Base-by-base conservation (phyloP, 2,329 filamentous ascomycete genomes). In the Penicillium polonicum region DNA sequence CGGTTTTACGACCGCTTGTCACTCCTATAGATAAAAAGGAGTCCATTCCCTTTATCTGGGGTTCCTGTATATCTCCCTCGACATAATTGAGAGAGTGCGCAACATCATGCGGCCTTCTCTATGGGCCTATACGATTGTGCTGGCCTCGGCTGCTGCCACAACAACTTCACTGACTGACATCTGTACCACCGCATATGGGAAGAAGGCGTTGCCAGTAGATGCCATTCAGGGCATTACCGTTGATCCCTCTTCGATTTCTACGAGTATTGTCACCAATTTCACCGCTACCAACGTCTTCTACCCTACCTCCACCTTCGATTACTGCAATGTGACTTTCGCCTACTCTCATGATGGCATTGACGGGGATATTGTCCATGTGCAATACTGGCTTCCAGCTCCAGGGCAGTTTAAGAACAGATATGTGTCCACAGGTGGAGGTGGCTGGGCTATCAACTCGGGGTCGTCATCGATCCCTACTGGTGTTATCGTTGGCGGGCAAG, bases 261-360 rank as follows among this genome's bases (percentile, higher is more conserved):
- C 43, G 4, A 46, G n/a, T 13, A 25, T 46, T 9, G 43, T 46
- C 25, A 31, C 43, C 43, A 46, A 46, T 12, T 46, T 25, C 29
- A 46, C 43, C 4, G 43, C 43, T 9, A 31, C 17, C n/a, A 19
- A 6, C n/a, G 5, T 46, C 3, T 46, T 46, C 25, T 46, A 46
- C 25, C 43, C 25, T 46, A 31, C 43, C 17, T 13, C 25, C 17
- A 36, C 48, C 15, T 50, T 50, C 10, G 48, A 50, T 21, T 67
- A 78, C 62, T 81, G 79, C 66, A 80, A 81, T 52, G 72, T 81
- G 33, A 79, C 76, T 5, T 74, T 81, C 48, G 72, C 74, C 27
- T 81, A 81, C 62, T 72, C 75, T 65, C 29, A 31, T 31, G 10
- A 31, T 5, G 29, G 29, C 10, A 31, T 31, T 31, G 29, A 31